Conservation (phyloP, 2,329 filamentous ascomycete genomes). For the Colletotrichum viniferum region DNA sequence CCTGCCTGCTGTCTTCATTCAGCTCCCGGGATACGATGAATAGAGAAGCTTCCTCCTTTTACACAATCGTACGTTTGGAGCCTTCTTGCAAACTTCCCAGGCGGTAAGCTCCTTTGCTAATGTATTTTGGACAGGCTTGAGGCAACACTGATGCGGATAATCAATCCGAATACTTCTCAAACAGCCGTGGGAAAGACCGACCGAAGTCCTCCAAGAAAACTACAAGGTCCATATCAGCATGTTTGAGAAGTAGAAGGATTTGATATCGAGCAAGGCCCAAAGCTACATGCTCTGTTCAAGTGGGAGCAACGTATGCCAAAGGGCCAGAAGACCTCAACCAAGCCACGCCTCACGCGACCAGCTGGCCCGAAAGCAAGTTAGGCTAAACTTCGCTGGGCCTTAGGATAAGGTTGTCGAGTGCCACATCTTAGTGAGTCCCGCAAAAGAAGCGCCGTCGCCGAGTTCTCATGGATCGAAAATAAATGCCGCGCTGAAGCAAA, state of each 20-base stretch:
- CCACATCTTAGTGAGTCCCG: background rate
- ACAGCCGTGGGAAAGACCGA: background rate
- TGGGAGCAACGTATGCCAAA: too few relatives aligned
- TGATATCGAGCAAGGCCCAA: background rate
- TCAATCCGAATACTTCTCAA: background rate
- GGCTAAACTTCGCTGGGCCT: background rate
- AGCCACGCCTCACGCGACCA: background rate
- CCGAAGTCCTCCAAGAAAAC: too few relatives aligned
- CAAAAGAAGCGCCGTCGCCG: background rate
- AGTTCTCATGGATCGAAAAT: background rate
- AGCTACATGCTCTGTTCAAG: too few relatives aligned
- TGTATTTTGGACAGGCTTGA: background rate
- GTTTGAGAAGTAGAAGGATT: background rate
- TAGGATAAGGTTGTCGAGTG: background rate
- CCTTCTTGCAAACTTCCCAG: background rate
- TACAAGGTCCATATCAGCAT: background rate
- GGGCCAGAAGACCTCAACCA: background rate
- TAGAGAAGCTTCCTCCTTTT: background rate
- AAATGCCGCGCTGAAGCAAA: background rate
- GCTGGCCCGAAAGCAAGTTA: background rate
- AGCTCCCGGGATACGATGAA: background rate
- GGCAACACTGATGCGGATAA: background rate
- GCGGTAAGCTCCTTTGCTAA: background rate
- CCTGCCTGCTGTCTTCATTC: background rate
- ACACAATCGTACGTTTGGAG: background rate